phyloP scores from a whole-genome alignment of 1,139 yeast species.

The Yamadazyma dendronema region DNA sequence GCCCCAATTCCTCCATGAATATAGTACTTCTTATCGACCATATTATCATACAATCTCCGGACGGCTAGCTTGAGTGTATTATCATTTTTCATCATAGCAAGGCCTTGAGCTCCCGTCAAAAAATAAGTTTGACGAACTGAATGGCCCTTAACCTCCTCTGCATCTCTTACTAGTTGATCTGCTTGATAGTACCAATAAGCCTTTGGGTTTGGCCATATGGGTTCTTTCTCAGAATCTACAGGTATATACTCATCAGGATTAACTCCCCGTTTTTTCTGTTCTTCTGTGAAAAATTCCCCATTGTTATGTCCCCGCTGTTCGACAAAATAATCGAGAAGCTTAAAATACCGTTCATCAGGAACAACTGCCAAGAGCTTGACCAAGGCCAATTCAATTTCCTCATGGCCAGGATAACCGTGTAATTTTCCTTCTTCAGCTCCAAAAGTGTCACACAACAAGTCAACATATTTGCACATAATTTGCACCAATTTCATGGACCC shows the following conservation, averaged over 20 bases:
- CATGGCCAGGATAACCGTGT: constrained; percentile 25
- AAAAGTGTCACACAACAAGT: constrained; percentile 14
- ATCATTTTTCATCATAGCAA: constrained; percentile 15
- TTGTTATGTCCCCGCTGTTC: constrained; percentile 20
- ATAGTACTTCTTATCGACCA: constrained; percentile 20
- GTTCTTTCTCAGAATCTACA: constrained; percentile 6
- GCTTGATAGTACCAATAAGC: constrained; percentile 22
- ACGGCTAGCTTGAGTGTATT: constrained; percentile 14
- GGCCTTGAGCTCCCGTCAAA: constrained; percentile 18
- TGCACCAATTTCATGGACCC: constrained; percentile 16
- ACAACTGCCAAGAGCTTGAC: constrained; percentile 17
- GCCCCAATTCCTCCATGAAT: constrained; percentile 24
- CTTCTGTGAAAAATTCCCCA: constrained; percentile 17
- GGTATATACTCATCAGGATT: constrained; percentile 15
- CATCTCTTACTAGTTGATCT: constrained; percentile 12
- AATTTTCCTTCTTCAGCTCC: constrained; percentile 18
- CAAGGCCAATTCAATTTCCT: constrained; percentile 23
- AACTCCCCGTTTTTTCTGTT: constrained; percentile 15
- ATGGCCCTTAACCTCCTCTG: constrained; percentile 16
- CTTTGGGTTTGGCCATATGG: constrained; percentile 17
- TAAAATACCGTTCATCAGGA: constrained; percentile 14
- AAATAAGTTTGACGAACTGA: constrained; percentile 18
- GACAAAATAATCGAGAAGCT: constrained; percentile 19
- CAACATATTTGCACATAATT: constrained; percentile 18
- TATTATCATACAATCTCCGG: constrained; percentile 16